Base-by-base conservation (phyloP, 2,329 filamentous ascomycete genomes). In the Fusarium mundagurra region DNA sequence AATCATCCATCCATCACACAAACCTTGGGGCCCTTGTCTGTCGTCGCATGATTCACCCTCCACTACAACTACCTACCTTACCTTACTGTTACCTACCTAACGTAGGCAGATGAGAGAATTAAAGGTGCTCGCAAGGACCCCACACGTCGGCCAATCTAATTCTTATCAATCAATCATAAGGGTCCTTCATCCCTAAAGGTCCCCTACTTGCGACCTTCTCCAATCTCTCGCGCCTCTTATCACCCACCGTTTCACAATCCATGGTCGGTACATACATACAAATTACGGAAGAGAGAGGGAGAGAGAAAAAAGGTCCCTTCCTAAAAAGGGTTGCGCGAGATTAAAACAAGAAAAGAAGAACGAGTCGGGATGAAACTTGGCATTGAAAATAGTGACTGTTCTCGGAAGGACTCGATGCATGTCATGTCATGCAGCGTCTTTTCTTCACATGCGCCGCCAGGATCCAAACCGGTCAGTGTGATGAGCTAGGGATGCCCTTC, bases 1-100 rank as follows among this genome's bases (percentile, higher is more conserved):
- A 73, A 69, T 66, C 64, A 69, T 36, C 36, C 64, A 69, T 36
- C 36, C 34, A 36, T 69, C 47, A 65, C 55, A 55, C 55, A 71
- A 61, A 66, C 47, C 44, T 43, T 54, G 20, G 6, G 18, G 29
- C 51, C 70, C 58, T 61, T 59, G 64, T 44, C 55, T 39, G 58
- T 70, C 45, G 45, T 67, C 59, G 50, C 48, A 63, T 73, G 62
- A 67, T 58, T 59, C 33, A 58, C 59, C 54, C 22, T 51, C 22
- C 48, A 51, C 48, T 33, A 33, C 29, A 7, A 7, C 13, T 29
- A 29, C 29, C 44, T 61, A 18, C 31, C 3, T 12, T 33, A 36
- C 17, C 4, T 14, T 14, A 24, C 16, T 24, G 36, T 39, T 39
- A 29, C 44, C 44, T 47, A 47, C n/a, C 27, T 47, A 47, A 47